Evolutionary conservation across 352 stramenopile genomes (phyloP), one percentile per base, ranked within the genome.

Genomic region (Globisporangium rhizosaccharum): DNA sequence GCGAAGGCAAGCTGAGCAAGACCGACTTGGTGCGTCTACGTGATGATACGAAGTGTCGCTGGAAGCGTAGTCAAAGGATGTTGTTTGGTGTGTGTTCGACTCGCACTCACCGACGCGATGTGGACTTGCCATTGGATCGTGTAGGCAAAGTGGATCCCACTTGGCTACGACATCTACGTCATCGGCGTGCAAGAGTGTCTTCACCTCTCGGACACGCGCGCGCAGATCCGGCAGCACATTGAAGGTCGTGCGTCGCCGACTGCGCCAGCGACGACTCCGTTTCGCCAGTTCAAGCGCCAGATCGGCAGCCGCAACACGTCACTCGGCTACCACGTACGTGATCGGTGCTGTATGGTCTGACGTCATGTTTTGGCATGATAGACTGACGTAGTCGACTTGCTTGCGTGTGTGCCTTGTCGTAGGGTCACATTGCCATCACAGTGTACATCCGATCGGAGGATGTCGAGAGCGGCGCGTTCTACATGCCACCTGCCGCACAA

Each of bases 131-230:
- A 39, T 39, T 39, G 33, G 7, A 12, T 14, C 20, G 9, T 65
- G 33, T 20, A 85, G 67, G 67, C 75, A 23, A 84, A 87, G 58
- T 97, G 89, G 89, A 88, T 97, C 62, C 86, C 88, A 20, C 61
- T 76, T 6, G 87, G 85, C 30, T 69, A 92, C 61, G 87, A 97
- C 49, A 72, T 97, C 0, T 97, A 96, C 47, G 85, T 94, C 14
- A 90, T 97, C 46, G 90, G 87, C n/a, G 76, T 96, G 8, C 88
- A 97, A 61, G 89, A 97, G 58, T 97, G 89, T 68, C 73, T 96
- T 12, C 69, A 91, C 61, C 63, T 96, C 30, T 63, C 67, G 17
- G 81, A 86, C 39, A 76, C 91, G 25, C 73, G 84, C 0, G 67
- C 70, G 8, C 68, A 80, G 23, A 77, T 96, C 36, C 70, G 59